These are phyloP conservation scores for Trypanosoma grayi DNA, from an alignment of 208 protist genomes.

Conservation along the genomic window DNA sequence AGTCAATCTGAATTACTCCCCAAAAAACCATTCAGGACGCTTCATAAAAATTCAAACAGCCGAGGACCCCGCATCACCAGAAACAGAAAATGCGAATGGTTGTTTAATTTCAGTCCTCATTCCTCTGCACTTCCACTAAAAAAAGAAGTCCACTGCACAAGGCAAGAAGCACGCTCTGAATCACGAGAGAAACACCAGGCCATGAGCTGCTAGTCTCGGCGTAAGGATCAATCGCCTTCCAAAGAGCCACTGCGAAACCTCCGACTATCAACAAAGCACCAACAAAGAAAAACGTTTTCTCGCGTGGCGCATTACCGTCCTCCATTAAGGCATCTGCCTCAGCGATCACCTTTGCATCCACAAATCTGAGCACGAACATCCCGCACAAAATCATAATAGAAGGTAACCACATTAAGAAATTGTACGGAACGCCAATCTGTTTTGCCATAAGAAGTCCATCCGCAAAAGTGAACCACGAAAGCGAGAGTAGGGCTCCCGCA, in stretches of 20 bases:
- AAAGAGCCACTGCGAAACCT: conserved; percentile 45
- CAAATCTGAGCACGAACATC: conserved; percentile 45
- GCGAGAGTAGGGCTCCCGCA: conserved; percentile 40
- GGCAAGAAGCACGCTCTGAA: conserved; percentile 39
- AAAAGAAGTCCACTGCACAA: conserved; percentile 26
- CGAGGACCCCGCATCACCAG: too few species aligned
- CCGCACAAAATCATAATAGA: conserved; percentile 40
- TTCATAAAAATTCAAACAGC: too few species aligned
- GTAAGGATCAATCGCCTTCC: conserved; percentile 63
- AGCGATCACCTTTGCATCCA: conserved; percentile 35
- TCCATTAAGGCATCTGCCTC: conserved; percentile 29
- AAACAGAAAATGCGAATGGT: conserved; percentile 2
- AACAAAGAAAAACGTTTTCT: conserved; percentile 60
- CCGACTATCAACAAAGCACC: conserved; percentile 45
- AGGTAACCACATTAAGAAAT: conserved; percentile 75
- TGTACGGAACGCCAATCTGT: conserved; percentile 37
- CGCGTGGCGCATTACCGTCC: conserved; percentile 28
- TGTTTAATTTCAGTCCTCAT: conserved; percentile 15
- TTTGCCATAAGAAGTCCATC: conserved; percentile 62
- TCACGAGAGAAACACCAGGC: conserved; percentile 49
- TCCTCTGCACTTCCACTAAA: background rate
- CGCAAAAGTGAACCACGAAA: conserved; percentile 39
- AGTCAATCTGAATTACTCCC: background rate
- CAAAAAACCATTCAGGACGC: background rate
- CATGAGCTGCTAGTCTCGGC: conserved; percentile 24